These are phyloP conservation scores for Trypanosoma rangeli DNA, from an alignment of 208 protist genomes.

Conservation along the genomic window DNA sequence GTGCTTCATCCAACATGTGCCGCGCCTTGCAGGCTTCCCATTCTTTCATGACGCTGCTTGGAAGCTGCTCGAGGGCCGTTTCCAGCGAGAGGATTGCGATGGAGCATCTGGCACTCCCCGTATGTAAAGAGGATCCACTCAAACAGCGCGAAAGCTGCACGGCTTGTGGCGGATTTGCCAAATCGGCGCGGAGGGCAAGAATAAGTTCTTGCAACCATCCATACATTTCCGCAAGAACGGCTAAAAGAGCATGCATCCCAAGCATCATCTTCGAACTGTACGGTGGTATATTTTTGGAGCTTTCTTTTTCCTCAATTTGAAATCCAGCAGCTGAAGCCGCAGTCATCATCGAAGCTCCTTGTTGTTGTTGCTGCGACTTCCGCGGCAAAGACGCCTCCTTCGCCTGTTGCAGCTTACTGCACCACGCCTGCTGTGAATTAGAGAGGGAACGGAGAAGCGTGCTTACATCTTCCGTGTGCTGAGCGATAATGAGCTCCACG, in stretches of 20 bases:
- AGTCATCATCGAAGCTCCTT: not conserved
- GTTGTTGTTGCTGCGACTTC: not conserved
- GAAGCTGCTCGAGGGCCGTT: constrained; percentile 12
- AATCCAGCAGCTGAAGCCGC: not conserved
- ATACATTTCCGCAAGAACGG: constrained; percentile 50
- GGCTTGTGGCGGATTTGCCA: constrained; percentile 30
- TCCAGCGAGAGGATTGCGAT: constrained; percentile 16
- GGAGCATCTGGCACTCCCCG: not conserved
- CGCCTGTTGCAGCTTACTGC: constrained; percentile 36
- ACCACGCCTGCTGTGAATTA: constrained; percentile 51
- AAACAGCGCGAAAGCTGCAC: constrained; percentile 29
- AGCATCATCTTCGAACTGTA: constrained; percentile 5
- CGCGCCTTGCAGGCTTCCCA: constrained; percentile 34
- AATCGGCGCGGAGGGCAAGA: constrained; percentile 43
- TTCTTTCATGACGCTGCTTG: constrained; percentile 11
- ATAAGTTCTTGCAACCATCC: constrained; percentile 56
- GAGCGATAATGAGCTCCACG: constrained; percentile 47
- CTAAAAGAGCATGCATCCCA: constrained; percentile 41
- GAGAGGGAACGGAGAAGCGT: constrained; percentile 42
- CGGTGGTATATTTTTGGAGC: not conserved
- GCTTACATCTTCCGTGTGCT: constrained; percentile 55
- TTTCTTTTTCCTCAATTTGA: not conserved
- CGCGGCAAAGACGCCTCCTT: constrained; percentile 18
- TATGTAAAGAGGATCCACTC: not conserved
- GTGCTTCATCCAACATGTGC: constrained; percentile 48